These are phyloP conservation scores for Phytophthora boehmeriae DNA, from an alignment of 352 stramenopile species.

Conservation along the genomic window DNA sequence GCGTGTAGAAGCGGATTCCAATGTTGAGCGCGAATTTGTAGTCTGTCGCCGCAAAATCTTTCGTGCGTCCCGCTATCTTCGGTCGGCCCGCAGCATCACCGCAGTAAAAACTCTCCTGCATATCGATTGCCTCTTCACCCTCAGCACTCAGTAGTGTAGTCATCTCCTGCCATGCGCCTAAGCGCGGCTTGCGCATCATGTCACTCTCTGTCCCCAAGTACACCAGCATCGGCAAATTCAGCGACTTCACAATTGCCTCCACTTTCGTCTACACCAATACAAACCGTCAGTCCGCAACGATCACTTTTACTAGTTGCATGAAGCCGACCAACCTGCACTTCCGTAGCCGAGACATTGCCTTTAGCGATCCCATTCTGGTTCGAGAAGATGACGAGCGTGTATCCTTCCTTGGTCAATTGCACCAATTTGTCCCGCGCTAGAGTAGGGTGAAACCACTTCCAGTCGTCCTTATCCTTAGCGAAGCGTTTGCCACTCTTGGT, in stretches of 20 bases:
- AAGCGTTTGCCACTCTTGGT: conserved; percentile 89
- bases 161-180: conserved; percentile 72
- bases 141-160: conserved; percentile 22
- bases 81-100: conserved; percentile 81
- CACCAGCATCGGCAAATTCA: conserved; percentile 74
- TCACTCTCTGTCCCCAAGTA: conserved; percentile 79
- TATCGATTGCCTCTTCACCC: conserved; percentile 41
- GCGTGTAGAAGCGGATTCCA: conserved; percentile 80
- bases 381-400: conserved; percentile 73
- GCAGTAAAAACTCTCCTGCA: conserved; percentile 76
- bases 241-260: conserved; percentile 56
- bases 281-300: background rate
- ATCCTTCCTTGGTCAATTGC: conserved; percentile 52
- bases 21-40: conserved; percentile 91
- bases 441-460: conserved; percentile 76
- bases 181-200: conserved; percentile 78
- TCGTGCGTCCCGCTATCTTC: conserved; percentile 65
- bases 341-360: conserved; percentile 58
- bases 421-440: conserved; percentile 57
- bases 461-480: conserved; percentile 67
- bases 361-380: conserved; percentile 88
- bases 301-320: too few species aligned
- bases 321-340: conserved; percentile 59
- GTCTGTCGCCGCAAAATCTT: conserved; percentile 87
- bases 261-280: conserved; percentile 58